Percentiles rank a stretch among this genome's conserved stretches.
These are phyloP conservation scores for Coniochaeta sp. DNA, from an alignment of 2,329 filamentous ascomycete genomes.

Conservation along the genomic window DNA sequence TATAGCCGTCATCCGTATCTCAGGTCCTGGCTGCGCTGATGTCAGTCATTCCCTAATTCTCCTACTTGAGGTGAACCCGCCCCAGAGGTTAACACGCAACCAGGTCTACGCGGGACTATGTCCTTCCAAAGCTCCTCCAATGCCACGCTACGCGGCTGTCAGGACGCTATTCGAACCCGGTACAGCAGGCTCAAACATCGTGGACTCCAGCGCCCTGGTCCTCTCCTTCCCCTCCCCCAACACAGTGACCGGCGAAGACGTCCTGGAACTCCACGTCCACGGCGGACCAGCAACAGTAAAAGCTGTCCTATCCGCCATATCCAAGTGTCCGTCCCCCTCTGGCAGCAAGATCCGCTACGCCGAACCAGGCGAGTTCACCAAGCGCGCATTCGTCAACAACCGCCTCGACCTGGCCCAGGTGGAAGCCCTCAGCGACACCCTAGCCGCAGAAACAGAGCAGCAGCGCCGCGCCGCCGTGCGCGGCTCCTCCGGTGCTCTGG, in stretches of 20 bases:
- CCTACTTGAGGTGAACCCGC: slow-evolving; percentile 10
- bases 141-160: slow-evolving; percentile 56
- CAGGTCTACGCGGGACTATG: slow-evolving; percentile 47
- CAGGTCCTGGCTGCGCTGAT: slow-evolving; percentile 66
- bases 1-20: slow-evolving; percentile 84
- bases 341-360: slow-evolving; percentile 74
- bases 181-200: slow-evolving; percentile 38
- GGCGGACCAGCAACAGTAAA: slow-evolving; percentile 84
- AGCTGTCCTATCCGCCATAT: slow-evolving; percentile 73
- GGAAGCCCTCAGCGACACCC: slow-evolving; percentile 54
- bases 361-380: slow-evolving; percentile 92
- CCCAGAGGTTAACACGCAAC: slow-evolving; percentile 9
- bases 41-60: slow-evolving; percentile 35
- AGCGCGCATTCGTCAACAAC: slow-evolving; percentile 80
- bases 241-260: slow-evolving; percentile 86
- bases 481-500: slow-evolving; percentile 62
- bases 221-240: slow-evolving; percentile 75
- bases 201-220: slow-evolving; percentile 72
- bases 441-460: slow-evolving; percentile 76
- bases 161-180: slow-evolving; percentile 61
- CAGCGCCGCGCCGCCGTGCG: slow-evolving; percentile 82
- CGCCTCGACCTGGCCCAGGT: slow-evolving; percentile 82
- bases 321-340: slow-evolving; percentile 32
- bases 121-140: slow-evolving; percentile 34
- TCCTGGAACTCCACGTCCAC: slow-evolving; percentile 91